Conservation (phyloP, 345 rosid genomes). For the Pugionium dolabratum region DNA sequence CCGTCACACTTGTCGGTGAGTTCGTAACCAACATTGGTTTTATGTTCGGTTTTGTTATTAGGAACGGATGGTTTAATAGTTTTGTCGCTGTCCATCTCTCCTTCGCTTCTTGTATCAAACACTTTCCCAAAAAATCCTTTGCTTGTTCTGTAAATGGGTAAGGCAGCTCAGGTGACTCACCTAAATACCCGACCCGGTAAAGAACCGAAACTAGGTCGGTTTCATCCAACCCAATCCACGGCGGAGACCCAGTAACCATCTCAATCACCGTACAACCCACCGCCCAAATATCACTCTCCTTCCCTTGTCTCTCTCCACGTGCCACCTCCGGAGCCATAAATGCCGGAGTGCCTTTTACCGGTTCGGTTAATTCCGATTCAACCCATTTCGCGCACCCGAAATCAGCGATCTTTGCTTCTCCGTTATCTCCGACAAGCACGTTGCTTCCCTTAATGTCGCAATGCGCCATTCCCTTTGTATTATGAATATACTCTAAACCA, state of each 20-base stretch:
- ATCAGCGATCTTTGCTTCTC: conserved; percentile 66
- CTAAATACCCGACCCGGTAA: conserved; percentile 51
- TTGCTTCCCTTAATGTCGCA: conserved; percentile 78
- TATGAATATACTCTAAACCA: conserved; percentile 65
- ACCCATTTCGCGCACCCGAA: conserved; percentile 71
- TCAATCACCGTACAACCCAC: conserved; percentile 79
- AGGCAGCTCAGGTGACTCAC: conserved; percentile 54
- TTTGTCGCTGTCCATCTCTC: conserved; percentile 59
- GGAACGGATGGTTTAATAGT: conserved; percentile 54
- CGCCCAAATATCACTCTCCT: conserved; percentile 64
- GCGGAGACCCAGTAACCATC: conserved; percentile 64
- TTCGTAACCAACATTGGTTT: conserved; percentile 33
- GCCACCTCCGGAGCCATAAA: conserved; percentile 91
- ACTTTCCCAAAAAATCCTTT: conserved; percentile 61
- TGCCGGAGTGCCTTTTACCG: conserved; percentile 62
- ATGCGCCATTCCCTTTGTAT: conserved; percentile 55
- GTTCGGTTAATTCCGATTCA: conserved; percentile 27
- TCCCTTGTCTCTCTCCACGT: conserved; percentile 75
- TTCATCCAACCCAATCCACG: conserved; percentile 43
- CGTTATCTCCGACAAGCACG: conserved; percentile 50
- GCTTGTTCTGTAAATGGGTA: conserved; percentile 49
- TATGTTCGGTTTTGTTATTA: conserved; percentile 28
- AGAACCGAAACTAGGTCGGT: conserved; percentile 48
- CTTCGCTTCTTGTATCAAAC: conserved; percentile 51
- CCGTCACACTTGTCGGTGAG: conserved; percentile 83